A percentile compares a stretch with the other conserved stretches of the same genome.
Conservation (phyloP, 139 green algal species). For the Nannochloris sp. region DNA sequence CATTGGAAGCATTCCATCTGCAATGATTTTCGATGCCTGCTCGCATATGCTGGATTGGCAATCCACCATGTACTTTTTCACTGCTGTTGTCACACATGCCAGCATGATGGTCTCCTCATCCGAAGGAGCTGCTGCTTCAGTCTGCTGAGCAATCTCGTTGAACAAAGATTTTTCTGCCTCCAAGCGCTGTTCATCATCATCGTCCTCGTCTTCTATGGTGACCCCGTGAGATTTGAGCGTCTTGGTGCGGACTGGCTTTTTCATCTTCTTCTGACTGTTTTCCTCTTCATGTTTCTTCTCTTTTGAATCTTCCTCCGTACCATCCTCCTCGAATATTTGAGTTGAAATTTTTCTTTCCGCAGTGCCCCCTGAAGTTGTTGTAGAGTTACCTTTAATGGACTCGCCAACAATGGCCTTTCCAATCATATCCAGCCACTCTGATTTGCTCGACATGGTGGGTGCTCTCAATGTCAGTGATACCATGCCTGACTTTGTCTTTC, state of each 20-base stretch:
- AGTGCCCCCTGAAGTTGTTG: background rate
- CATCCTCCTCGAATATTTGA: background rate
- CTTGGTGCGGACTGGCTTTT: background rate
- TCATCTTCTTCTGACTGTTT: background rate
- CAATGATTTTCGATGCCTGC: constrained; percentile 8
- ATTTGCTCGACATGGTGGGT: background rate
- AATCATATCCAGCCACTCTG: constrained; percentile 15
- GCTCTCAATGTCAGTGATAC: background rate
- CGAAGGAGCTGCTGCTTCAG: background rate
- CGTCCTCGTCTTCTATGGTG: constrained; percentile 4
- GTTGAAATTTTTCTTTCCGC: background rate
- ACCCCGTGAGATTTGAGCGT: background rate
- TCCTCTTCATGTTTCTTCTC: constrained; percentile 5
- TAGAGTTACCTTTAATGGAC: background rate
- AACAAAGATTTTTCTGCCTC: background rate
- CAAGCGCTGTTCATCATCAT: background rate
- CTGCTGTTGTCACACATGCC: constrained; percentile 1
- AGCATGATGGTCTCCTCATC: constrained; percentile 10
- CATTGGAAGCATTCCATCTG: constrained; percentile 3
- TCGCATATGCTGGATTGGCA: background rate
- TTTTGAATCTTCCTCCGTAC: constrained; percentile 8
- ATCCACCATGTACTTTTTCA: constrained; percentile 1
- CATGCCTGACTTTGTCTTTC: background rate
- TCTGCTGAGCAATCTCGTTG: constrained; percentile 5
- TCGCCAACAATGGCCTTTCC: background rate